phyloP scores from a whole-genome alignment of 2,329 filamentous ascomycete species.

The Mariannaea sp. region DNA sequence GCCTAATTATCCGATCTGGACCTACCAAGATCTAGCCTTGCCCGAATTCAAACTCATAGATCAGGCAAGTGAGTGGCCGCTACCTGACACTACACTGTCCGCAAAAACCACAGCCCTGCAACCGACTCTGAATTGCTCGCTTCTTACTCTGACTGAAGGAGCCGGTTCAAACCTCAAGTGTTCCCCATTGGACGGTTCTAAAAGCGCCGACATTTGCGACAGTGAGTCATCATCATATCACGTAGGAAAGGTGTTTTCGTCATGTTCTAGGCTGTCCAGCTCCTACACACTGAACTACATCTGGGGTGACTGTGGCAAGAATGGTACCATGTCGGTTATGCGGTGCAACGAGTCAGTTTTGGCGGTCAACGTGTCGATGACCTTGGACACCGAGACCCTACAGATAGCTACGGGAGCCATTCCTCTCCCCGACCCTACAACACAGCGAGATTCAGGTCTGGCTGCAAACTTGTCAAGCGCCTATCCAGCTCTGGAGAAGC shows the following conservation, averaged over 20 bases:
- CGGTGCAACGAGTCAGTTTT: constrained; percentile 35
- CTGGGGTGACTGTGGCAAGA: constrained; percentile 34
- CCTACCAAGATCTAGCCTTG: constrained; percentile 34
- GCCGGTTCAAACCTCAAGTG: constrained; percentile 28
- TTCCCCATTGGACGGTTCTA: constrained; percentile 22
- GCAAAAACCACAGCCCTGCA: constrained; percentile 27
- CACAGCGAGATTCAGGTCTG: constrained; percentile 21
- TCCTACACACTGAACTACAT: constrained; percentile 32
- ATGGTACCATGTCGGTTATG: constrained; percentile 29
- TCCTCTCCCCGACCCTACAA: constrained; percentile 24
- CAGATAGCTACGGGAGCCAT: constrained; percentile 30
- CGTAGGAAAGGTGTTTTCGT: constrained; percentile 31
- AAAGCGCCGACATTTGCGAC: constrained; percentile 27
- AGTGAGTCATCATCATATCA: constrained; percentile 19
- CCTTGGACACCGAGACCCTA: constrained; percentile 33
- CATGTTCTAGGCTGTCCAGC: constrained; percentile 28
- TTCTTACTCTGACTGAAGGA: constrained; percentile 22
- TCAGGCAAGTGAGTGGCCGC: constrained; percentile 27
- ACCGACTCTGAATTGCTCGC: constrained; percentile 31
- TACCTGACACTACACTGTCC: constrained; percentile 32
- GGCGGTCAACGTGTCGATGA: constrained; percentile 28
- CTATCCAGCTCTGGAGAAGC: constrained; percentile 26
- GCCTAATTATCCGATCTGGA: constrained; percentile 36
- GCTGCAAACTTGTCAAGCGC: constrained; percentile 23
- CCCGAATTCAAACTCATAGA: constrained; percentile 28